These are phyloP conservation scores for Tylopilus vinaceipallidus DNA, from an alignment of 768 basidiomycete genomes.

Conservation along the genomic window DNA sequence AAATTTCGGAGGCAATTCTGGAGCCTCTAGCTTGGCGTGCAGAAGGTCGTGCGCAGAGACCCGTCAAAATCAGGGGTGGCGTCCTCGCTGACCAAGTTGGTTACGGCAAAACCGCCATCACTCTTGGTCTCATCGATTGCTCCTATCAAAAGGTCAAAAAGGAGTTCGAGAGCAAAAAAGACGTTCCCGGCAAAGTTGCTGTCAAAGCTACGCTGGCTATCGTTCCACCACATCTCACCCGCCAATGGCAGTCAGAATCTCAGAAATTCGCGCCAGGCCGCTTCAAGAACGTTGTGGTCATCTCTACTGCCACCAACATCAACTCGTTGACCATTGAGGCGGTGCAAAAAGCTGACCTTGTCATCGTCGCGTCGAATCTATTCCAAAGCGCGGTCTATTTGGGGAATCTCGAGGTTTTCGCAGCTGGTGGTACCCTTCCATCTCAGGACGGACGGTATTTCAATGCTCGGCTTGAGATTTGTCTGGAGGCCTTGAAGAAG, in stretches of 20 bases:
- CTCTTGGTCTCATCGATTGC: slow-evolving; percentile 83
- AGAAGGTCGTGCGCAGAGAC: slow-evolving; percentile 84
- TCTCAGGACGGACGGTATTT: slow-evolving; percentile 86
- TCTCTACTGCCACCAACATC: slow-evolving; percentile 67
- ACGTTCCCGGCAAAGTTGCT: slow-evolving; percentile 60
- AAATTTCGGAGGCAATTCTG: slow-evolving; percentile 87
- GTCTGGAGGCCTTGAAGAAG: slow-evolving; percentile 50
- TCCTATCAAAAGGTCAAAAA: slow-evolving; percentile 51
- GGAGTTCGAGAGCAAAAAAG: slow-evolving; percentile 53
- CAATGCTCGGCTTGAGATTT: slow-evolving; percentile 72
- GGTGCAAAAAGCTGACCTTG: slow-evolving; percentile 78
- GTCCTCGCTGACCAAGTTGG: slow-evolving; percentile 96
- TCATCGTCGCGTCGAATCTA: slow-evolving; percentile 84
- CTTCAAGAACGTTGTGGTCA: slow-evolving; percentile 52
- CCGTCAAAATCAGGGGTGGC: slow-evolving; percentile 76
- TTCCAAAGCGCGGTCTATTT: slow-evolving; percentile 77
- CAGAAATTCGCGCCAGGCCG: slow-evolving; percentile 64
- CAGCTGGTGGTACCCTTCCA: slow-evolving; percentile 67
- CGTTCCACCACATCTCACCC: slow-evolving; percentile 86
- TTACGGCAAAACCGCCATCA: slow-evolving; percentile 96
- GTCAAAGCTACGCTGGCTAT: slow-evolving; percentile 79
- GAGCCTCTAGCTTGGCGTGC: slow-evolving; percentile 90
- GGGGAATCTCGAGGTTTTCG: slow-evolving; percentile 70
- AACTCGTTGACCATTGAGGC: slow-evolving; percentile 72
- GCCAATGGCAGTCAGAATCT: slow-evolving; percentile 88